Conservation (phyloP, 139 green algal species). For the Chlamydomonas schloesseri region DNA sequence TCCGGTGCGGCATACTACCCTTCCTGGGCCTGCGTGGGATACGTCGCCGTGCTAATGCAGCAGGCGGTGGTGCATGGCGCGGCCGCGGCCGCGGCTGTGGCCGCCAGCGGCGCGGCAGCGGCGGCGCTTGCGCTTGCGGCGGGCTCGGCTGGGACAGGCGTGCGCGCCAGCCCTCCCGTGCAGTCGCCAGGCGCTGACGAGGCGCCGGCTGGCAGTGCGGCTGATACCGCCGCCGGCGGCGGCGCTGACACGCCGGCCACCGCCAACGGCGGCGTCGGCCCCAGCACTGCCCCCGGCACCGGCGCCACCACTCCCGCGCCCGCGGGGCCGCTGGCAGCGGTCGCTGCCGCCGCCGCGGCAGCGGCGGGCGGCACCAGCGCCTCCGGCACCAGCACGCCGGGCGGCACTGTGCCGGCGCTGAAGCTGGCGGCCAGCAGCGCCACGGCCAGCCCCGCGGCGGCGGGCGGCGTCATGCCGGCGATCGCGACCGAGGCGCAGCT, state of each 20-base stretch:
- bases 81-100: not conserved
- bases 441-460: not conserved
- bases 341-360: not conserved
- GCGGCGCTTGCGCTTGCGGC: not conserved
- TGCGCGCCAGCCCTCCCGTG: not conserved
- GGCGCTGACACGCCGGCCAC: not conserved
- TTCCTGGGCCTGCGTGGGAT: constrained; percentile 12
- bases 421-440: not conserved
- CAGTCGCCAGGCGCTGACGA: not conserved
- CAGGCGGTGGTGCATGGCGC: constrained; percentile 8
- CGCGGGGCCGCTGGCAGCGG: no score
- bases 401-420: not conserved
- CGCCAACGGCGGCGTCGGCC: no score
- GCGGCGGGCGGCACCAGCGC: not conserved
- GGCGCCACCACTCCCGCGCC: no score
- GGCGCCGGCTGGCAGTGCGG: not conserved
- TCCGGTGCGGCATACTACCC: not conserved
- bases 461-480: not conserved
- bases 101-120: not conserved
- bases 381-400: not conserved
- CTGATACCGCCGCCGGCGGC: no score
- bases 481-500: constrained; percentile 15
- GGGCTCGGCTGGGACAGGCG: not conserved
- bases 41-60: constrained; percentile 10
- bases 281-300: not conserved